A percentile compares a stretch with the other conserved stretches of the same genome.
Evolutionary conservation across 306 rosid genomes (phyloP).

Genomic region (Medicago ruthenica): DNA sequence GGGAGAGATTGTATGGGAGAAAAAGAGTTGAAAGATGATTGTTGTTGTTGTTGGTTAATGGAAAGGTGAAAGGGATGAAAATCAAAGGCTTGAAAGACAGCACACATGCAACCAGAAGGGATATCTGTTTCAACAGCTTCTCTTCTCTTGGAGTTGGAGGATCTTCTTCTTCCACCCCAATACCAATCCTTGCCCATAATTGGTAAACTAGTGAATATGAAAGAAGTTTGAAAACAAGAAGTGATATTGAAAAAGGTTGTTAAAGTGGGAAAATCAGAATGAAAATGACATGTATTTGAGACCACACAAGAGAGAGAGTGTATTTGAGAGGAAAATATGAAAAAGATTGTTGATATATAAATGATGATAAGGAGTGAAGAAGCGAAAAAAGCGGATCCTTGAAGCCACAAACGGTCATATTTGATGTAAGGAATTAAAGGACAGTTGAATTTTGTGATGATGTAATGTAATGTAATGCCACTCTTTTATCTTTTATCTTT

Average conservation of each 20-base stretch:
- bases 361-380: constrained; percentile 42
- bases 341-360: constrained; percentile 10
- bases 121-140: constrained; percentile 20
- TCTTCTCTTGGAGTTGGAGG: constrained; percentile 48
- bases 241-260: constrained; percentile 25
- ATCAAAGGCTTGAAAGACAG: constrained; percentile 85
- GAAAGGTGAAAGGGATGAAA: constrained; percentile 70
- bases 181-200: constrained; percentile 80
- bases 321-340: constrained; percentile 35
- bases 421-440: constrained; percentile 64
- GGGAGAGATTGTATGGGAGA: constrained; percentile 43
- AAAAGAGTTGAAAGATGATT: constrained; percentile 50
- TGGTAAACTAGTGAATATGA: constrained; percentile 17
- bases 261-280: constrained; percentile 45
- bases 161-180: constrained; percentile 52
- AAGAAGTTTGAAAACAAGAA: constrained; percentile 28
- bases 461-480: background rate
- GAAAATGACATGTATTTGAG: constrained; percentile 51
- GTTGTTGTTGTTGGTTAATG: constrained; percentile 59
- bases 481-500: background rate
- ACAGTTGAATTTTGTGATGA: constrained; percentile 42
- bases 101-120: constrained; percentile 85
- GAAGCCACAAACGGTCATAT: constrained; percentile 59
- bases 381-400: constrained; percentile 85
- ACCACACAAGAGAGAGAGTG: background rate